Conservation (phyloP, 179 eudicot species). For the Silene vulgaris region DNA sequence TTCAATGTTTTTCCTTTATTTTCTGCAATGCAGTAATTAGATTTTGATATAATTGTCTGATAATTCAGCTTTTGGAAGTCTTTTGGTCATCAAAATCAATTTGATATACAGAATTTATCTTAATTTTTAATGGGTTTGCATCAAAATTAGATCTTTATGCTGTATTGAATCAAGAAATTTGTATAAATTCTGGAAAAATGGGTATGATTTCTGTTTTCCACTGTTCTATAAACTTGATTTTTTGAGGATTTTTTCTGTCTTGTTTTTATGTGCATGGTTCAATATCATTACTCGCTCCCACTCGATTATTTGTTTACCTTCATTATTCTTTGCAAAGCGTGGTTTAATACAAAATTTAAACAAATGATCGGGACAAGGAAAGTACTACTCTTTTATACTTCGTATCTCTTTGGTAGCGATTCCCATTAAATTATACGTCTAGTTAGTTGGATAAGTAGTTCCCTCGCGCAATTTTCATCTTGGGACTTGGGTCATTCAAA, state of each 20-base stretch:
- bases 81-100: not conserved
- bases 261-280: not conserved
- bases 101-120: not conserved
- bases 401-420: too few species aligned
- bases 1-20: slow-evolving; percentile 4
- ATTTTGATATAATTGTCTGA: not conserved
- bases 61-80: not conserved
- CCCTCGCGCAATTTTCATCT: too few species aligned
- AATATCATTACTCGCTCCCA: not conserved
- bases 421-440: too few species aligned
- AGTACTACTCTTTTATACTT: too few species aligned
- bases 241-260: not conserved
- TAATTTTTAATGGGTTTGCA: slow-evolving; percentile 1
- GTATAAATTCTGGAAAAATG: not conserved
- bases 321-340: too few species aligned
- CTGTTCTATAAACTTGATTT: not conserved
- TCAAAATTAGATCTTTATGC: slow-evolving; percentile 5
- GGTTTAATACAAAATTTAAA: too few species aligned
- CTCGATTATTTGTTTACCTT: not conserved
- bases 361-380: too few species aligned
- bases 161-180: not conserved
- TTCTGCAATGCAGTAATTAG: slow-evolving; percentile 9
- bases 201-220: slow-evolving; percentile 10
- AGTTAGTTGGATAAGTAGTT: too few species aligned
- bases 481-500: too few species aligned